Evolutionary conservation across 2,329 filamentous ascomycete species (phyloP).

Genomic region (Talaromyces sp.): DNA sequence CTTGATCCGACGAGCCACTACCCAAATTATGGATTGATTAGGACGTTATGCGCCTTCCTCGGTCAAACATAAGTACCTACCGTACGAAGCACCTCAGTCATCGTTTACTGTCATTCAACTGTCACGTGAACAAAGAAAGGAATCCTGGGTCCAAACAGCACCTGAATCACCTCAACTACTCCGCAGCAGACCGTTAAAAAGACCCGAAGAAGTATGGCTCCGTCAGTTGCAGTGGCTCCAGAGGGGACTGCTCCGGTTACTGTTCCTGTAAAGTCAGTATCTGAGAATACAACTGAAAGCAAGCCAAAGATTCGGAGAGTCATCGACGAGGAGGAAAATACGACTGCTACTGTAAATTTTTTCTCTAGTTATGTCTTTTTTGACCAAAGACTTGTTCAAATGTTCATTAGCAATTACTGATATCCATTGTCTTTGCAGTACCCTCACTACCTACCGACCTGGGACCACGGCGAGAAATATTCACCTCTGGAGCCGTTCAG

Average conservation of each 20-base stretch:
- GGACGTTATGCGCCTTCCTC: too few species aligned
- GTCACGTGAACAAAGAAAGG: not conserved
- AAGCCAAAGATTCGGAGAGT: conserved; percentile 6
- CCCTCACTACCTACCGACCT: conserved; percentile 22
- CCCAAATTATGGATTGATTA: too few species aligned
- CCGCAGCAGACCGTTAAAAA: not conserved
- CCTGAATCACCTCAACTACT: not conserved
- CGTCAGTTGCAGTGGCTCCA: conserved; percentile 2
- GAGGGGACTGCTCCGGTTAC: not conserved
- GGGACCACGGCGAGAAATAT: conserved; percentile 27
- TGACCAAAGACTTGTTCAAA: not conserved
- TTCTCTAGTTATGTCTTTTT: not conserved
- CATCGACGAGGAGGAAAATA: conserved; percentile 3
- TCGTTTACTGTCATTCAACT: not conserved
- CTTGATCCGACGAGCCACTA: not conserved
- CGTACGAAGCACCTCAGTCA: not conserved
- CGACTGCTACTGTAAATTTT: conserved; percentile 1
- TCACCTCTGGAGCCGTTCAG: conserved; percentile 38
- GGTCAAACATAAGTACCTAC: not conserved
- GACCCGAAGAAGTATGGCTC: not conserved
- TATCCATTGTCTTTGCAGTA: conserved; percentile 14
- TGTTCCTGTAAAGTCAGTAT: not conserved
- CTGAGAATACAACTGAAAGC: not conserved
- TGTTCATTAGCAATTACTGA: not conserved
- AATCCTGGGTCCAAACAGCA: not conserved